Conservation (phyloP, 2,329 filamentous ascomycete genomes). For the Ascomycota sp. region DNA sequence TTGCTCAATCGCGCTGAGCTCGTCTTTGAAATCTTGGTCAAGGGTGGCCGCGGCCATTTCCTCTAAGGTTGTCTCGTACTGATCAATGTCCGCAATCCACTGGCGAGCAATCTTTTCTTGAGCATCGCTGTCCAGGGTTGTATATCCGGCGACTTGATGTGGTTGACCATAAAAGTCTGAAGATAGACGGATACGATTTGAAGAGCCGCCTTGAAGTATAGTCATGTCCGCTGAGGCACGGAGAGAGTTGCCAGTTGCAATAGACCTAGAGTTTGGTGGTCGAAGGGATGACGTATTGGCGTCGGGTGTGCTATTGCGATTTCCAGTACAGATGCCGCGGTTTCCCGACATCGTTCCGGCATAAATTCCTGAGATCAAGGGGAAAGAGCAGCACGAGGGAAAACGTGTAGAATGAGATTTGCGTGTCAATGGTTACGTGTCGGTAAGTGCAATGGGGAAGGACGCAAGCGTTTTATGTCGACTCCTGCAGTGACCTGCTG, state of each 20-base stretch:
- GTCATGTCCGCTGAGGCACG: conserved; percentile 94
- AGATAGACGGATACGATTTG: conserved; percentile 73
- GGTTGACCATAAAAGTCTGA: conserved; percentile 83
- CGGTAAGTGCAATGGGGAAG: too few species aligned
- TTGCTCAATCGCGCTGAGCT: conserved; percentile 95
- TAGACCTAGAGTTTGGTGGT: conserved; percentile 56
- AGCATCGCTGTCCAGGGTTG: conserved; percentile 52
- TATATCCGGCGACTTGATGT: conserved; percentile 46
- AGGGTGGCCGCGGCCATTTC: conserved; percentile 98
- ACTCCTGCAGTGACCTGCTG: conserved; percentile 71
- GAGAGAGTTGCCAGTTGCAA: conserved; percentile 66
- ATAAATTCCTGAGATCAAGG: too few species aligned
- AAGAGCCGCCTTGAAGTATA: conserved; percentile 45
- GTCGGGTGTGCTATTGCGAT: conserved; percentile 95
- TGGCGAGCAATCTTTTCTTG: conserved; percentile 91
- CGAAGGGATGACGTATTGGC: conserved; percentile 67
- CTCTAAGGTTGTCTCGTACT: conserved; percentile 95
- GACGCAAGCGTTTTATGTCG: conserved; percentile 9
- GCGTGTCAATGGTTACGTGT: too few species aligned
- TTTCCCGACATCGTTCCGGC: conserved; percentile 51
- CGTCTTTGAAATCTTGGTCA: conserved; percentile 98
- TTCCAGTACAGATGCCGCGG: conserved; percentile 50
- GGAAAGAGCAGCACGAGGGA: too few species aligned
- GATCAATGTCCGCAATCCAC: conserved; percentile 97
- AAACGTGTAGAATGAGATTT: too few species aligned